Evolutionary conservation across 1,284 basidiomycete genomes (phyloP), one percentile per base, ranked within the genome.

Genomic region (Pisolithus thermaeus): DNA sequence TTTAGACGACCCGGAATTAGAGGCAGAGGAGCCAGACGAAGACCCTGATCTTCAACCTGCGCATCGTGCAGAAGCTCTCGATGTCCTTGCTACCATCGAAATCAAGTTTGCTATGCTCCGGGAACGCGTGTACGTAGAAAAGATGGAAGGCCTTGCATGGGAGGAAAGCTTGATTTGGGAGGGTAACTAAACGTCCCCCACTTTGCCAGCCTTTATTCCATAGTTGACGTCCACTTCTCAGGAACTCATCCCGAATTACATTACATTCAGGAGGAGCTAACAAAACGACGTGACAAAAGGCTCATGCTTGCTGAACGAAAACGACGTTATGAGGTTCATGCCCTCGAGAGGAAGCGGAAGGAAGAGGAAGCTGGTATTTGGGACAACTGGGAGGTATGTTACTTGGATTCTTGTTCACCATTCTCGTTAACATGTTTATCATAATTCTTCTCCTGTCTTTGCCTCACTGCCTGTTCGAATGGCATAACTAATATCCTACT

Each of bases 191-290:
- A 5, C 25, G 25, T 1, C 25, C 16, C 39, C 46, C 55, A 30
- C 46, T 12, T 20, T 38, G 53, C 16, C 39, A 54, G 57, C 46
- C 56, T 22, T 52, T 49, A 9, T 28, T 25, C 25, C 11, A 14
- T 16, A n/a, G 25, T n/a, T 43, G 4, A 42, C 37, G 20, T 32
- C 22, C 18, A 44, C 32, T 14, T 35, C 27, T 41, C 47, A 87
- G 91, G 83, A 32, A 79, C 80, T 1, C 92, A 95, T 61, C 92
- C 92, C 0, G 92, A 95, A 63, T 73, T 93, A 52, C 72, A 87
- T 16, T 83, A 92, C 63, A 71, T 95, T 4, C 87, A 89, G 47
- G 76, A 75, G 23, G 87, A 92, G 57, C 74, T 93, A 7, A 79
- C 82, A 7, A 78, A 78, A 51, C 74, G 91, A 52, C 80, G 86